Conservation (phyloP, 192 early-diverging fungal genomes). For the Polychytrium aggregatum region DNA sequence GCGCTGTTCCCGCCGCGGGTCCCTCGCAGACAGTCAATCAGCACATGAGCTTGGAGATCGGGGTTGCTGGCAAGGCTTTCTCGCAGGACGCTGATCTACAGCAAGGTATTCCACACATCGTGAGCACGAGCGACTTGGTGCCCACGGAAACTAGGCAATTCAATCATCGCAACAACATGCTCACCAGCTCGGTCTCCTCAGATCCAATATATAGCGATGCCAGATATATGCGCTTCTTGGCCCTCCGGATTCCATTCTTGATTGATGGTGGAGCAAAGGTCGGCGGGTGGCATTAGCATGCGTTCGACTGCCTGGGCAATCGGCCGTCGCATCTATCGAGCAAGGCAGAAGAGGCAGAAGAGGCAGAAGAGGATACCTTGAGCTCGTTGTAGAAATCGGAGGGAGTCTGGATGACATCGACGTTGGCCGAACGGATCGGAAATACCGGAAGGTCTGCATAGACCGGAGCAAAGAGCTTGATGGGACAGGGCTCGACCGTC, state of each 20-base stretch:
- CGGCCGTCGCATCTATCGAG: too few species aligned
- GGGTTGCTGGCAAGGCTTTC: slow-evolving; percentile 39
- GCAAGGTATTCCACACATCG: background rate
- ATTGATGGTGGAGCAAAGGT: too few species aligned
- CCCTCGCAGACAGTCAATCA: slow-evolving; percentile 85
- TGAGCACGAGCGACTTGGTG: background rate
- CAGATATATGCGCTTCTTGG: slow-evolving; percentile 64
- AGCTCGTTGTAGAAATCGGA: too few species aligned
- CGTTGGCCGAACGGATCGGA: too few species aligned
- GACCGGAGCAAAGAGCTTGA: too few species aligned
- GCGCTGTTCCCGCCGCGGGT: slow-evolving; percentile 45
- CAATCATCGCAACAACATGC: background rate
- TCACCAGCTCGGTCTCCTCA: slow-evolving; percentile 65
- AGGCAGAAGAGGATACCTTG: too few species aligned
- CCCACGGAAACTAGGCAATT: background rate
- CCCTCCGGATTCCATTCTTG: slow-evolving; percentile 58
- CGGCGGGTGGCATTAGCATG: too few species aligned
- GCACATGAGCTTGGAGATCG: slow-evolving; percentile 50
- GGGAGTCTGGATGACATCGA: too few species aligned
- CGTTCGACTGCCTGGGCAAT: too few species aligned
- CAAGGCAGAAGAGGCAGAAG: too few species aligned
- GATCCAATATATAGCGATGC: slow-evolving; percentile 86
- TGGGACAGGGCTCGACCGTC: too few species aligned
- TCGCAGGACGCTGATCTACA: slow-evolving; percentile 46
- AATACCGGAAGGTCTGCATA: too few species aligned